Base-by-base conservation (phyloP, 1,284 basidiomycete genomes). In the Cryptococcus sp. region DNA sequence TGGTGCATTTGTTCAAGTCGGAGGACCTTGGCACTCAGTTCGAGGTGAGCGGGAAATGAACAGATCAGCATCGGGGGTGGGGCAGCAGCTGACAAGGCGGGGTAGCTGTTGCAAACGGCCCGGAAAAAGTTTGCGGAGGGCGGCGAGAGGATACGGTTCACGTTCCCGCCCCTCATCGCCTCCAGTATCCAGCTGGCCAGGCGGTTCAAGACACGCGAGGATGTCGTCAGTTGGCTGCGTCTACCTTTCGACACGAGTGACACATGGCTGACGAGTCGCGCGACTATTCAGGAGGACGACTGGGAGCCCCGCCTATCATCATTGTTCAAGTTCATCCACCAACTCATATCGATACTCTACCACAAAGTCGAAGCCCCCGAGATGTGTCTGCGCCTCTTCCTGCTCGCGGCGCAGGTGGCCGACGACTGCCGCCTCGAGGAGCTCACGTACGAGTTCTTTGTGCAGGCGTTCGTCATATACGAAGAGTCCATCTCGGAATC, bases 401-500 rank as follows among this genome's bases (percentile, higher is more conserved):
- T 97, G n/a, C 86, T 96, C 53, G 87, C 92, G 0, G 90, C 92
- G 0, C 91, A 95, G 73, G 87, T 95, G 20, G 84, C 91, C 0
- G 93, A 94, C 70, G 90, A 92, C 70, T 91, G 90, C 59, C 90
- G 87, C 0, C 90, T 96, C 61, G 91, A 95, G 75, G 91, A 96
- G 70, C 84, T 96, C 56, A 86, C 90, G 23, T 97, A 96, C 73
- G 93, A 97, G 74, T 86, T 96, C 66, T 95, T 93, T 70, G 93
- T 96, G 8, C 91, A 95, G 72, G 91, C 92, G 0, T 94, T 96
- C 73, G 90, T 87, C 33, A 91, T 96, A 12, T 96, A 96, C 78
- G 93, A 97, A 73, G 94, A 97, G 72, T 87, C 84, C 67, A 96
- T 97, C 53, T 91, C 89, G 46, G 93, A 96, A 71, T 89, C 87